phyloP scores from a whole-genome alignment of 345 rosid genomes.

The Bruguiera sexangula region DNA sequence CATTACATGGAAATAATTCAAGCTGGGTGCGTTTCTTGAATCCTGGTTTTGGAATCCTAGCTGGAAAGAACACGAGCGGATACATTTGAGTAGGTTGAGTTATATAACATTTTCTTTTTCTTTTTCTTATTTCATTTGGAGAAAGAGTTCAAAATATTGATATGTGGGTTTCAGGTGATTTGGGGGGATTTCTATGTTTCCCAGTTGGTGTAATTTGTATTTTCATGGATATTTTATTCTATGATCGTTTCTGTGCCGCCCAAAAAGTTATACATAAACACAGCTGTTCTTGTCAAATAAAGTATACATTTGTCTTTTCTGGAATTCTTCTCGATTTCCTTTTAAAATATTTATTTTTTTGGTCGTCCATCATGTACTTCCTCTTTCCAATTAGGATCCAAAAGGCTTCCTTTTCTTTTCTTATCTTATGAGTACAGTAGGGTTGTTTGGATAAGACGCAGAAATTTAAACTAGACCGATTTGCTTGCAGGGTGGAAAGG shows the following conservation, averaged over 20 bases:
- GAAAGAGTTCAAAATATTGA: conserved; percentile 23
- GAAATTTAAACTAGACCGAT: conserved; percentile 30
- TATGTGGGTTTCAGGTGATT: conserved; percentile 14
- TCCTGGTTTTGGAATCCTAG: conserved; percentile 12
- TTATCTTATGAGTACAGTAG: background rate
- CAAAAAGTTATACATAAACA: conserved; percentile 14
- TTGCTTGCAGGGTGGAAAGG: conserved; percentile 70
- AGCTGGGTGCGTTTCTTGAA: conserved; percentile 56
- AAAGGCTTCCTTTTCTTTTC: conserved; percentile 18
- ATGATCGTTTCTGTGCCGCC: conserved; percentile 27
- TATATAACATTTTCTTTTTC: conserved; percentile 10
- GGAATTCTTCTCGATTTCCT: conserved; percentile 6
- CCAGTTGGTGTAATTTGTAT: conserved; percentile 15
- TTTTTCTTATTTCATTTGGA: conserved; percentile 15
- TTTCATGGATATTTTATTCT: conserved; percentile 23
- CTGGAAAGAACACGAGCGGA: conserved; percentile 43
- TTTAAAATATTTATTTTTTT: conserved; percentile 13
- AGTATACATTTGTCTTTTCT: conserved; percentile 69
- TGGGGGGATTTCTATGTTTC: conserved; percentile 20
- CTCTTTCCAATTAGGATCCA: conserved; percentile 1
- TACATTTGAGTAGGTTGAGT: conserved; percentile 56
- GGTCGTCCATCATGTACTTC: conserved; percentile 22
- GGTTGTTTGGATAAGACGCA: conserved; percentile 13
- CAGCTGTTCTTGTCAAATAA: conserved; percentile 50
- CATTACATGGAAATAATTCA: conserved; percentile 13